A percentile compares a stretch with the other conserved stretches of the same genome.
Evolutionary conservation across 2,329 filamentous ascomycete genomes (phyloP).

Genomic region (Sporothrix dimorphospora): DNA sequence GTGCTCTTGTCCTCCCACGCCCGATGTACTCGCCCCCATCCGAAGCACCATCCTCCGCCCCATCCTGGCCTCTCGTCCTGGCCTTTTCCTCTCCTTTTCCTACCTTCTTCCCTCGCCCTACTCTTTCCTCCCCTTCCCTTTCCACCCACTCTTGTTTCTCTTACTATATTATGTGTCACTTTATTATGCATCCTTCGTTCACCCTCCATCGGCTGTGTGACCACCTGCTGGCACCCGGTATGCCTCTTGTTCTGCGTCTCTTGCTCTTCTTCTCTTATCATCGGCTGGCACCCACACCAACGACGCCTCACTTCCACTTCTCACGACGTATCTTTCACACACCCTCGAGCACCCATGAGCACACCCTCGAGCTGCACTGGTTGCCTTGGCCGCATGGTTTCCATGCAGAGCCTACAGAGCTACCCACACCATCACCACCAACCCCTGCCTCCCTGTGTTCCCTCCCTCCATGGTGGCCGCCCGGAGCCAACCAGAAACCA

Average conservation of each 20-base stretch:
- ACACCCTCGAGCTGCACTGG: neutral
- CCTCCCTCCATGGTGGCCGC: neutral
- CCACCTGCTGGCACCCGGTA: neutral
- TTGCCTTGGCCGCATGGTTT: neutral
- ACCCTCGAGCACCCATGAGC: neutral
- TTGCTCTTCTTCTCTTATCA: neutral
- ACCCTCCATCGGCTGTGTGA: neutral
- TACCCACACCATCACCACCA: slow-evolving; percentile 8
- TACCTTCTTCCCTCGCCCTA: neutral
- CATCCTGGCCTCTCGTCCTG: neutral
- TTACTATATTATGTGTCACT: slow-evolving; percentile 21
- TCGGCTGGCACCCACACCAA: neutral
- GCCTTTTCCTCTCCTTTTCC: neutral
- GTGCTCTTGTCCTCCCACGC: neutral
- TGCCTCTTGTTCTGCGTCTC: neutral
- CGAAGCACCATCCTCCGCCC: neutral
- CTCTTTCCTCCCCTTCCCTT: neutral
- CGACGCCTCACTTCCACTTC: neutral
- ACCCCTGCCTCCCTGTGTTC: neutral
- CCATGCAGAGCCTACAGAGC: slow-evolving; percentile 5
- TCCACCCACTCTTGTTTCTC: neutral
- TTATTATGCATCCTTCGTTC: neutral
- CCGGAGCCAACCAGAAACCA: slow-evolving; percentile 6
- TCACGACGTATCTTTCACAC: neutral
- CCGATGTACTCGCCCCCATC: neutral